These are phyloP conservation scores for Plantago elongata DNA, from an alignment of 257 asterid genomes.

Conservation along the genomic window DNA sequence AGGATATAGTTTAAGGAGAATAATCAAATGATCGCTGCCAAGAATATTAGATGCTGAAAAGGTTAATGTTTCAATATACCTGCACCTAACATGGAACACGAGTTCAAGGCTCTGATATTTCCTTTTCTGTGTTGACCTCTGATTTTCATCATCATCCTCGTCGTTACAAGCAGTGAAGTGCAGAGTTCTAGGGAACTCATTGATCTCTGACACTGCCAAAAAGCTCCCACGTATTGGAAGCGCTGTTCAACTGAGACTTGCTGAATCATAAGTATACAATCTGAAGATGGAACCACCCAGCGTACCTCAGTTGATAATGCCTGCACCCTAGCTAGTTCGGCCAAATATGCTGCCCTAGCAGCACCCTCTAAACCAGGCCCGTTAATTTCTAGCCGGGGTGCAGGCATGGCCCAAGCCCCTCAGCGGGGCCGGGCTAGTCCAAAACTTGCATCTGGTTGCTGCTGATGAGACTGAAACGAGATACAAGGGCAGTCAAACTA, in stretches of 20 bases:
- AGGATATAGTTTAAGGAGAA: not conserved
- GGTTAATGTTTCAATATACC: slow-evolving; percentile 26
- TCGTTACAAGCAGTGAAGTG: slow-evolving; percentile 20
- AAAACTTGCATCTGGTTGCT: slow-evolving; percentile 67
- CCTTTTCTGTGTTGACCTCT: slow-evolving; percentile 35
- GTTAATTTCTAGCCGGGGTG: slow-evolving; percentile 49
- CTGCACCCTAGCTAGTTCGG: slow-evolving; percentile 75
- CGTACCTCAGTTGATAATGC: slow-evolving; percentile 64
- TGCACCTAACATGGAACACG: slow-evolving; percentile 20
- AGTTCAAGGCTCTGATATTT: slow-evolving; percentile 27
- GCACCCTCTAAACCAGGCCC: slow-evolving; percentile 28
- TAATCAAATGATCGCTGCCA: not conserved
- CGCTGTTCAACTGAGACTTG: slow-evolving; percentile 45
- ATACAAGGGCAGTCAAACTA: slow-evolving; percentile 1
- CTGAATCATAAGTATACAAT: slow-evolving; percentile 29
- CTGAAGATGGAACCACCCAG: slow-evolving; percentile 34
- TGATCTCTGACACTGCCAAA: slow-evolving; percentile 29
- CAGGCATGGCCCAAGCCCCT: slow-evolving; percentile 99
- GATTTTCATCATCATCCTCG: slow-evolving; percentile 37
- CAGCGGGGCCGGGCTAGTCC: slow-evolving; percentile 99
- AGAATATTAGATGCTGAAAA: too few relatives aligned
- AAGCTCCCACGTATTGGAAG: slow-evolving; percentile 39
- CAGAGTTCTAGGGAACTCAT: slow-evolving; percentile 47
- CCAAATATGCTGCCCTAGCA: slow-evolving; percentile 48
- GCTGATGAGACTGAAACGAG: slow-evolving; percentile 59